These are phyloP conservation scores for Sapria himalayana DNA, from an alignment of 345 rosid species.

Conservation along the genomic window DNA sequence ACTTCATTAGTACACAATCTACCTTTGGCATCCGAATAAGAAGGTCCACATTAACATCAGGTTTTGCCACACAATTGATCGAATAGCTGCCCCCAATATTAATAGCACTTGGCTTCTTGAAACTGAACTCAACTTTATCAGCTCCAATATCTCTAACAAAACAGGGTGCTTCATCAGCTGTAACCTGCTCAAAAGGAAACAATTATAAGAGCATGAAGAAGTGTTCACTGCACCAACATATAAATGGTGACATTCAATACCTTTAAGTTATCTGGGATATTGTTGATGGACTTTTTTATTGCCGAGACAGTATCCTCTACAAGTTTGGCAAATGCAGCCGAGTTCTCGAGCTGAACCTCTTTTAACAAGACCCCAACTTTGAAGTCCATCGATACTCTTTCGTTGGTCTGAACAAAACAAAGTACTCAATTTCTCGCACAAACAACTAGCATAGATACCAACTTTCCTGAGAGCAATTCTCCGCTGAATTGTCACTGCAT, in stretches of 20 bases:
- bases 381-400: constrained; percentile 21
- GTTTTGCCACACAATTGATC: constrained; percentile 35
- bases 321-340: constrained; percentile 22
- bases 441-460: too few relatives aligned
- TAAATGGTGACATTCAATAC: constrained; percentile 8
- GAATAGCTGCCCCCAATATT: constrained; percentile 65
- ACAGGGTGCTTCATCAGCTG: constrained; percentile 33
- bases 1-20: neutral
- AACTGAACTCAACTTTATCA: constrained; percentile 59
- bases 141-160: constrained; percentile 63
- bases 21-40: constrained; percentile 70
- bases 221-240: neutral
- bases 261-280: constrained; percentile 28
- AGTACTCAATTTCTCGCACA: too few relatives aligned
- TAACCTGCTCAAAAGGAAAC: constrained; percentile 21
- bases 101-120: constrained; percentile 43
- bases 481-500: too few relatives aligned
- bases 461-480: too few relatives aligned
- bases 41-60: constrained; percentile 43
- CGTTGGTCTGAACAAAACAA: too few relatives aligned
- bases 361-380: constrained; percentile 32
- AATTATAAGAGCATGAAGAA: neutral
- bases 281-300: constrained; percentile 18
- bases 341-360: constrained; percentile 25
- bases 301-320: constrained; percentile 32